A percentile compares a stretch with the other conserved stretches of the same genome.
phyloP scores from a whole-genome alignment of 2,329 filamentous ascomycete species.

The Neofusicoccum ribis region DNA sequence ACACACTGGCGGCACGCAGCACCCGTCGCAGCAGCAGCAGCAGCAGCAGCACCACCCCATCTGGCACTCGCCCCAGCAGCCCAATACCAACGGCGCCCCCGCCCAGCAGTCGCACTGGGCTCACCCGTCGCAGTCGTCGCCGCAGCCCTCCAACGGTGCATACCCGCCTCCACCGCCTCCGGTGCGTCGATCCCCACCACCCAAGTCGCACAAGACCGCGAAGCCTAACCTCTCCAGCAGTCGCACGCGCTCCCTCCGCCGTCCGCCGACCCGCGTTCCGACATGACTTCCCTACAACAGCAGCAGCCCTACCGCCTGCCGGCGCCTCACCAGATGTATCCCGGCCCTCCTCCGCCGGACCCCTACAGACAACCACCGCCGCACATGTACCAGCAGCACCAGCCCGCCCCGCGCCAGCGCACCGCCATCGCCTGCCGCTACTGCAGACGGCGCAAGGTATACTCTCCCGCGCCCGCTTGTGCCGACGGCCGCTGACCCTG shows the following conservation, averaged over 20 bases:
- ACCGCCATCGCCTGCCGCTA: slow-evolving; percentile 63
- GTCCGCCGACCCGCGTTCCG: slow-evolving; percentile 40
- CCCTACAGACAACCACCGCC: slow-evolving; percentile 44
- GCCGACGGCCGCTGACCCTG: background rate
- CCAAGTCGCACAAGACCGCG: slow-evolving; percentile 17
- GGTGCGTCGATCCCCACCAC: slow-evolving; percentile 32
- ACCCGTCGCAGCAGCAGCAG: slow-evolving; percentile 29
- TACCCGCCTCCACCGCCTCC: slow-evolving; percentile 37
- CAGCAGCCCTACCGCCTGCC: slow-evolving; percentile 45
- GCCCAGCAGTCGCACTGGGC: slow-evolving; percentile 9
- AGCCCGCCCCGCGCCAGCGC: slow-evolving; percentile 59
- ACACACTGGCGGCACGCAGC: slow-evolving; percentile 28
- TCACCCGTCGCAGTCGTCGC: slow-evolving; percentile 21
- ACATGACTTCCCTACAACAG: slow-evolving; percentile 50
- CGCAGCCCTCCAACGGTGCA: slow-evolving; percentile 37
- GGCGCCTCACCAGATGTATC: slow-evolving; percentile 48
- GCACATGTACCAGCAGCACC: slow-evolving; percentile 41
- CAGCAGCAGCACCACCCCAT: slow-evolving; percentile 16
- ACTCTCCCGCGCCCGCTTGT: background rate
- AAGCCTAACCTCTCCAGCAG: slow-evolving; percentile 20
- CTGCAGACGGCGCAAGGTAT: slow-evolving; percentile 61
- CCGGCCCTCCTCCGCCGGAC: slow-evolving; percentile 41
- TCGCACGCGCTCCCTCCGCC: slow-evolving; percentile 24
- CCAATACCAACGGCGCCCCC: slow-evolving; percentile 11
- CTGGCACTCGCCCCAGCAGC: slow-evolving; percentile 24